A percentile compares a stretch with the other conserved stretches of the same genome.
These are phyloP conservation scores for Suillus lakei DNA, from an alignment of 768 basidiomycete genomes.

Conservation along the genomic window DNA sequence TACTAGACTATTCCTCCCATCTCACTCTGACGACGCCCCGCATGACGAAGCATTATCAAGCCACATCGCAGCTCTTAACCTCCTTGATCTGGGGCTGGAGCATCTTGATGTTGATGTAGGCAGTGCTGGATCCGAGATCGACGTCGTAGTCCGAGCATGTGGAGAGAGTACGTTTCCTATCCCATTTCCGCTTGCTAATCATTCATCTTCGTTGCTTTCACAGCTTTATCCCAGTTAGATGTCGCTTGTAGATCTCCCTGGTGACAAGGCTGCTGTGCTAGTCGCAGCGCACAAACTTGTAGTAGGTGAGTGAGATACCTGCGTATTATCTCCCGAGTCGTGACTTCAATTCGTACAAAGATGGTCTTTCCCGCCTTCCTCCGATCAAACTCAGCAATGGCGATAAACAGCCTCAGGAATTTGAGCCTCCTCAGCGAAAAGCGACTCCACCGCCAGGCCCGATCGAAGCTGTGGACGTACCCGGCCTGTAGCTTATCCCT, in stretches of 20 bases:
- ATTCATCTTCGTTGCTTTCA: conserved; percentile 32
- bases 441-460: background rate
- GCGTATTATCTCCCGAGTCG: background rate
- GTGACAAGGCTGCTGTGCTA: conserved; percentile 79
- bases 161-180: conserved; percentile 68
- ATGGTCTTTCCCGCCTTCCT: conserved; percentile 76
- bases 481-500: conserved; percentile 6
- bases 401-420: conserved; percentile 32
- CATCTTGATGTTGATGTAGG: conserved; percentile 89
- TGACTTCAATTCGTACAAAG: conserved; percentile 40
- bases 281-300: conserved; percentile 86
- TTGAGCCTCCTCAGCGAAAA: conserved; percentile 22
- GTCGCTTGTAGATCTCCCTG: conserved; percentile 59
- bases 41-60: conserved; percentile 92
- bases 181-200: conserved; percentile 9
- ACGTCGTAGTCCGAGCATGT: conserved; percentile 69
- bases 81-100: conserved; percentile 85
- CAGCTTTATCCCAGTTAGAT: conserved; percentile 60
- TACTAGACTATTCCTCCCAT: conserved; percentile 75
- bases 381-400: conserved; percentile 77
- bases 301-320: conserved; percentile 69
- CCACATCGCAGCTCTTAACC: conserved; percentile 88
- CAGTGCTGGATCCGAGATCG: conserved; percentile 50
- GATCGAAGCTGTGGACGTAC: conserved; percentile 8
- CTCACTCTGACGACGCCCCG: conserved; percentile 74